Evolutionary conservation across 345 rosid species (phyloP).

Genomic region (Gossypium sturtianum): DNA sequence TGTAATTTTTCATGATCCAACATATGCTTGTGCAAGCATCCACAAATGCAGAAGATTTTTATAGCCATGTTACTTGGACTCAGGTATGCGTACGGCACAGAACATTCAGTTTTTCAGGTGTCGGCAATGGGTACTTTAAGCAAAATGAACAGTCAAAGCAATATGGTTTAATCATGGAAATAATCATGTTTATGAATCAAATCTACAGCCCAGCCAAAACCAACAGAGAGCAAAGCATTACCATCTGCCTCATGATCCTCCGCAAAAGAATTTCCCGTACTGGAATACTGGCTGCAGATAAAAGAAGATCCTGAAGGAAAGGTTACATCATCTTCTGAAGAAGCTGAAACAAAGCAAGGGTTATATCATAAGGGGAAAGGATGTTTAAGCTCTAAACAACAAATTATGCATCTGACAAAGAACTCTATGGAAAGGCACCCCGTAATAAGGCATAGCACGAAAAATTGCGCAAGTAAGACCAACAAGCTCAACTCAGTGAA

Average conservation of each 20-base stretch:
- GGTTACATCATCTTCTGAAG: constrained; percentile 56
- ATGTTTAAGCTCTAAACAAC: neutral
- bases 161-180: neutral
- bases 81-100: no score
- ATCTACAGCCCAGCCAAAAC: neutral
- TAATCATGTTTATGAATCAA: neutral
- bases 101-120: no score
- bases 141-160: neutral
- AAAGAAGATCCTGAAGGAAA: constrained; percentile 47
- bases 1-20: neutral
- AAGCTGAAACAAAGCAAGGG: neutral
- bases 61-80: no score
- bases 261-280: constrained; percentile 35
- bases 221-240: constrained; percentile 18
- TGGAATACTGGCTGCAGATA: constrained; percentile 45
- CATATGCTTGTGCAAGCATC: neutral
- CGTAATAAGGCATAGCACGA: neutral
- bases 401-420: neutral
- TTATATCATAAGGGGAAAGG: neutral
- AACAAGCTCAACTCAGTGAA: neutral
- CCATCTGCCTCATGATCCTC: constrained; percentile 53
- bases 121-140: neutral
- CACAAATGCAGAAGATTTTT: neutral
- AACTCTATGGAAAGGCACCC: neutral
- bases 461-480: no score